A percentile compares a stretch with the other conserved stretches of the same genome.
phyloP scores from a whole-genome alignment of 176 grass and related monocot species.

The Echinochloa phyllopogon region DNA sequence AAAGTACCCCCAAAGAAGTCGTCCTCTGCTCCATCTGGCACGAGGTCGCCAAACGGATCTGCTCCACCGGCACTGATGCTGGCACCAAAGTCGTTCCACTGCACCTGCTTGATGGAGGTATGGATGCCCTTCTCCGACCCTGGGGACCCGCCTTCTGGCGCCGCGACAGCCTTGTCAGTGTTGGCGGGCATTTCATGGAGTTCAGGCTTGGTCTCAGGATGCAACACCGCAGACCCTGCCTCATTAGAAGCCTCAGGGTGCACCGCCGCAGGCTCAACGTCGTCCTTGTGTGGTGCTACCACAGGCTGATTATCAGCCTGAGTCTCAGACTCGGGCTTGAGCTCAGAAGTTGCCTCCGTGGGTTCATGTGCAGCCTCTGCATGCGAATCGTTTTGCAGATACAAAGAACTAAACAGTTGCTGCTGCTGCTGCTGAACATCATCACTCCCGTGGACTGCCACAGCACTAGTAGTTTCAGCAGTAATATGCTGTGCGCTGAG shows the following conservation, averaged over 20 bases:
- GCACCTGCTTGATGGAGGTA: conserved; percentile 77
- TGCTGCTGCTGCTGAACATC: conserved; percentile 39
- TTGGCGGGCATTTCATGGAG: neutral
- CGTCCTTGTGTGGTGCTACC: neutral
- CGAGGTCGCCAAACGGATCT: conserved; percentile 43
- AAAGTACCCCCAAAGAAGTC: conserved; percentile 15
- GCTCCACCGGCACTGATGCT: neutral
- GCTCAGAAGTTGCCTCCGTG: neutral
- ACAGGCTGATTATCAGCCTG: neutral
- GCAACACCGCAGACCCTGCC: neutral
- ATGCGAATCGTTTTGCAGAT: conserved; percentile 57
- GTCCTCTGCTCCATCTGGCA: conserved; percentile 22
- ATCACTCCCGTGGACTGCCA: neutral
- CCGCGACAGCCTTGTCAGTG: neutral
- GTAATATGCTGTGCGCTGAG: conserved; percentile 20
- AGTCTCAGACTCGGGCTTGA: neutral
- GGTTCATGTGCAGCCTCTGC: neutral
- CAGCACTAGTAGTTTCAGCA: conserved; percentile 20
- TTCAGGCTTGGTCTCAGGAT: neutral
- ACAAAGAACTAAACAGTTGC: conserved; percentile 38
- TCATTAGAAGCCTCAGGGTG: neutral
- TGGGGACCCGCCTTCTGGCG: conserved; percentile 36
- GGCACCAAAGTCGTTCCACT: conserved; percentile 77
- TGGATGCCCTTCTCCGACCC: conserved; percentile 29
- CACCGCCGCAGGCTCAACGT: neutral